phyloP scores from a whole-genome alignment of 2,329 filamentous ascomycete genomes.

The Colletotrichum plurivorum region DNA sequence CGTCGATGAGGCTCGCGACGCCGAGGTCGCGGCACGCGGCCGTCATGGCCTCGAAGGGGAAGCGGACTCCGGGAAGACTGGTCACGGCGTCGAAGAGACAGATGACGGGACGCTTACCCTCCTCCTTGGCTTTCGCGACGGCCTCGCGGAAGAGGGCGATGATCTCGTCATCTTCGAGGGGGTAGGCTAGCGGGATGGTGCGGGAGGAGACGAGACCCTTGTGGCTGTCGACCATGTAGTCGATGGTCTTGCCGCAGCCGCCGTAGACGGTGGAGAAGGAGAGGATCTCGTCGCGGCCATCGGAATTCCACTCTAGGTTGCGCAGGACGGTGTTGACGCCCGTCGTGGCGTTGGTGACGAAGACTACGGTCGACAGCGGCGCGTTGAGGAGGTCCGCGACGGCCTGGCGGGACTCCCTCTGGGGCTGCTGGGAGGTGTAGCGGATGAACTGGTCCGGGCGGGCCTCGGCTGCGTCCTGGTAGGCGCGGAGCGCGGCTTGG shows the following conservation, averaged over 20 bases:
- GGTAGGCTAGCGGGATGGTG: conserved; percentile 76
- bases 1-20: conserved; percentile 84
- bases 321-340: conserved; percentile 85
- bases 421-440: conserved; percentile 72
- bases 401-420: conserved; percentile 75
- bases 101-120: conserved; percentile 75
- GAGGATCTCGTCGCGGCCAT: conserved; percentile 83
- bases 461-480: conserved; percentile 77
- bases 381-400: conserved; percentile 78
- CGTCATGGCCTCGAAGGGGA: conserved; percentile 82
- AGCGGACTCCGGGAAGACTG: conserved; percentile 81
- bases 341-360: conserved; percentile 85
- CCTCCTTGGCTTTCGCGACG: conserved; percentile 65
- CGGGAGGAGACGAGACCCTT: conserved; percentile 58
- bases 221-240: conserved; percentile 78
- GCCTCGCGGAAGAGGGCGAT: conserved; percentile 71
- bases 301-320: conserved; percentile 76
- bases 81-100: conserved; percentile 87
- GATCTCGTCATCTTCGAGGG: conserved; percentile 78
- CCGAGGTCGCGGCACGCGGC: conserved; percentile 75
- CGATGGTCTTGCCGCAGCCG: conserved; percentile 80
- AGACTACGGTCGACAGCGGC: conserved; percentile 76
- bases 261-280: conserved; percentile 86
- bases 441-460: conserved; percentile 83
- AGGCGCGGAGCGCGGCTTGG: conserved; percentile 70